Conservation (phyloP, 2,329 filamentous ascomycete species). For the Trichophyton rubrum region DNA sequence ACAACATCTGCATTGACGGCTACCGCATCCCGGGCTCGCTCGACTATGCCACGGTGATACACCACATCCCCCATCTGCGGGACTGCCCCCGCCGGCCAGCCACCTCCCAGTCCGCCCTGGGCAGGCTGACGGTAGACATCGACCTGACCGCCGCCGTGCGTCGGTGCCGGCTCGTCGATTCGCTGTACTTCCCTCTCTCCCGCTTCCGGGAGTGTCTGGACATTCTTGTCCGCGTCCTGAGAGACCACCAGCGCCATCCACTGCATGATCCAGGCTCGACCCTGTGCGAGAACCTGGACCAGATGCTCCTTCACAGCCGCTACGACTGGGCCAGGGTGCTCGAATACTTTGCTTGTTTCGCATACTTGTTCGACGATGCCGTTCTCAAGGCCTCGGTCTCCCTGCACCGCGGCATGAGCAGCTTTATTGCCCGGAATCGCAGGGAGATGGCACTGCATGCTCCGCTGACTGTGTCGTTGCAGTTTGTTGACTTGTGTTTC, state of each 20-base stretch:
- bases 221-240: neutral
- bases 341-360: neutral
- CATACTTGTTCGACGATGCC: neutral
- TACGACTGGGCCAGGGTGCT: neutral
- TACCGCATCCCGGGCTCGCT: neutral
- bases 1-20: neutral
- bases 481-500: constrained; percentile 2
- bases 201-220: neutral
- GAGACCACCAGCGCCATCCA: neutral
- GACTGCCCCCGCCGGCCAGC: neutral
- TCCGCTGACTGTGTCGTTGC: neutral
- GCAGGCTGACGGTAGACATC: neutral
- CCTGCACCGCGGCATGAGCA: neutral
- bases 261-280: neutral
- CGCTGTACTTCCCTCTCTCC: neutral
- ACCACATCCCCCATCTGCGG: neutral
- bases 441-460: neutral
- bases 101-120: neutral
- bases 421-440: neutral
- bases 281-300: neutral
- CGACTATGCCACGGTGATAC: neutral
- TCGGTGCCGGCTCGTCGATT: neutral
- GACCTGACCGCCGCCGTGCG: neutral
- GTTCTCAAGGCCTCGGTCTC: neutral
- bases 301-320: neutral